Evolutionary conservation across 805 yeast genomes (phyloP).

Genomic region (Myxozyma sirexii): DNA sequence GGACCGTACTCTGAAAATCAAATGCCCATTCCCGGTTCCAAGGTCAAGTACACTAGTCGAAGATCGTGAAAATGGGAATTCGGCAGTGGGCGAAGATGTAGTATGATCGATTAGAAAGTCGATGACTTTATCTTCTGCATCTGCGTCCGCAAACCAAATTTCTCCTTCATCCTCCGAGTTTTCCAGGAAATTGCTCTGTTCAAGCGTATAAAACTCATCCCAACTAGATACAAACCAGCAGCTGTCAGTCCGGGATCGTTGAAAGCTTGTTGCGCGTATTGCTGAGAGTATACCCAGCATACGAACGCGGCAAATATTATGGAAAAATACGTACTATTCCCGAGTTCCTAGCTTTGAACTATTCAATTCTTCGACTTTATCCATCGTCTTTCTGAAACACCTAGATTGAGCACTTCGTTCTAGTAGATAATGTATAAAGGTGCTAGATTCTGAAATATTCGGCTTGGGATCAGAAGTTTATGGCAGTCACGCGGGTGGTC

Average conservation of each 20-base stretch:
- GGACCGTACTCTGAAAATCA: conserved; percentile 73
- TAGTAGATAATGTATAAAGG: too few relatives aligned
- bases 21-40: conserved; percentile 97
- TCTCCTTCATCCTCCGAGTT: conserved; percentile 90
- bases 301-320: too few relatives aligned
- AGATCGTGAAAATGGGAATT: conserved; percentile 15
- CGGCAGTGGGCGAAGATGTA: conserved; percentile 37
- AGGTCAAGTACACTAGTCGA: conserved; percentile 41
- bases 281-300: too few relatives aligned
- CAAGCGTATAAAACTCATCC: conserved; percentile 83
- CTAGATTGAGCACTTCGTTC: background rate
- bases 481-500: too few relatives aligned
- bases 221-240: conserved; percentile 49
- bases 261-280: too few relatives aligned
- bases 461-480: too few relatives aligned
- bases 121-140: conserved; percentile 85
- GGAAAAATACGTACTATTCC: conserved; percentile 60
- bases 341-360: conserved; percentile 85
- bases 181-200: conserved; percentile 66
- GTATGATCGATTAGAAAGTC: conserved; percentile 62
- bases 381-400: background rate
- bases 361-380: conserved; percentile 50
- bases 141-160: conserved; percentile 95
- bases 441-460: too few relatives aligned
- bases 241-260: too few relatives aligned